Base-by-base conservation (phyloP, 805 yeast genomes). In the Ogataea parapolymorpha region DNA sequence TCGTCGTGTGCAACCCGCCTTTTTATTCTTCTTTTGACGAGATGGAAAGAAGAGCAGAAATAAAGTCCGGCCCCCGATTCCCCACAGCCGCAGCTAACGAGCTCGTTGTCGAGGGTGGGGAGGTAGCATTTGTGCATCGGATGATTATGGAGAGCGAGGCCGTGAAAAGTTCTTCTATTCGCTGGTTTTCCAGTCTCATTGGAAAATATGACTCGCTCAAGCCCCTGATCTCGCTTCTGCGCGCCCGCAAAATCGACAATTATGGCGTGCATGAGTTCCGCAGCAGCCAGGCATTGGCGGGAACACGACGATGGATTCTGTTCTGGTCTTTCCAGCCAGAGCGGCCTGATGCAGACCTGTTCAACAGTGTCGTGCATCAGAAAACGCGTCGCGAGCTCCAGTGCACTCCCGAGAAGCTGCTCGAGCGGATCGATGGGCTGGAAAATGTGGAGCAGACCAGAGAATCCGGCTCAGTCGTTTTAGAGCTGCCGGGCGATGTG, bases 1-100 rank as follows among this genome's bases (percentile, higher is more conserved):
- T 74, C 42, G 59, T 66, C 5, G 62, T 76, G 53, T 75, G 80
- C 51, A 75, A 75, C 48, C 81, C 81, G 3, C 81, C 81, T 2
- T 75, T 75, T 48, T 75, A 73, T 49, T 40, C 49, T 2, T 62
- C 71, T 0, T 9, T 18, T 0, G 56, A 51, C 1, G 78, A 72
- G 32, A 44, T 71, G 50, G 37, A 44, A 4, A 27, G 34, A 3
- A 53, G 55, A 12, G 29, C 39, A 7, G 29, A 30, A 2, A n/a
- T 26, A 4, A 74, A 73, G 45, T 18, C 31, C 12, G 22, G 9
- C 3, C 22, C 32, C 2, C 24, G 37, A 16, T n/a, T 23, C 13
- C 50, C 45, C 5, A 26, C 13, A 11, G 79, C 72, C 1, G 49
- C 56, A 3, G 35, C 44, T 0, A 42, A 43, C 16, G 81, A 75